Percentiles rank a stretch among this genome's conserved stretches.
Conservation (phyloP, 2,329 filamentous ascomycete species). For the Trichoderma asperellum region DNA sequence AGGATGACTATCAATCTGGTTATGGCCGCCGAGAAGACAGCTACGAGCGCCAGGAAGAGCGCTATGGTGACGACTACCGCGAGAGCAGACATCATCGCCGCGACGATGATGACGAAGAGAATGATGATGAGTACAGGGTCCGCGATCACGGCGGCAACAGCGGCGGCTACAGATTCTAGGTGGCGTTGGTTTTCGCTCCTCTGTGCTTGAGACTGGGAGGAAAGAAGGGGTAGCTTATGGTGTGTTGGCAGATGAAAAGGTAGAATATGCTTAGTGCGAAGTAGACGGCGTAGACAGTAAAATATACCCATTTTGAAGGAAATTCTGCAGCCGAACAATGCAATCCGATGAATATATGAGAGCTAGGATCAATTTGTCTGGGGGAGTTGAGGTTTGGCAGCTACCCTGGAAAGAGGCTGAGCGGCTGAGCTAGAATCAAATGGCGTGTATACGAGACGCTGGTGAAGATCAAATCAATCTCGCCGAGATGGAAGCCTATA, state of each 20-base stretch:
- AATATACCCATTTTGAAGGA: constrained; percentile 2
- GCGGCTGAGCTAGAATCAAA: background rate
- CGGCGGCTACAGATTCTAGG: constrained; percentile 23
- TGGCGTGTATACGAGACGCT: background rate
- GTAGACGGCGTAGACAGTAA: background rate
- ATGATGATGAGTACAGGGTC: constrained; percentile 34
- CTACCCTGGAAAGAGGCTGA: background rate
- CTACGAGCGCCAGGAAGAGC: constrained; percentile 34
- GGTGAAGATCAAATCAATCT: background rate
- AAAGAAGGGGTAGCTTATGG: background rate
- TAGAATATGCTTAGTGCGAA: background rate
- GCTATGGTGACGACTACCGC: constrained; percentile 32
- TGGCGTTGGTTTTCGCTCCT: background rate
- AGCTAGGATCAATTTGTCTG: background rate
- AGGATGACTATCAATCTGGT: constrained; percentile 34
- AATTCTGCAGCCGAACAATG: background rate
- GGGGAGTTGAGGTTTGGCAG: background rate
- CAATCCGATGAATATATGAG: background rate
- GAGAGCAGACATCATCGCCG: constrained; percentile 28
- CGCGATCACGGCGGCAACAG: constrained; percentile 33
- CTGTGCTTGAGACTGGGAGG: background rate
- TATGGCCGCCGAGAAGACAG: constrained; percentile 29
- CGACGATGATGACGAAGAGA: constrained; percentile 28
- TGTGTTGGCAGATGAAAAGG: background rate
- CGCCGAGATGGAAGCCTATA: background rate